Percentiles rank a stretch among this genome's conserved stretches.
Conservation (phyloP, 306 rosid species). For the Canavalia ensiformis region DNA sequence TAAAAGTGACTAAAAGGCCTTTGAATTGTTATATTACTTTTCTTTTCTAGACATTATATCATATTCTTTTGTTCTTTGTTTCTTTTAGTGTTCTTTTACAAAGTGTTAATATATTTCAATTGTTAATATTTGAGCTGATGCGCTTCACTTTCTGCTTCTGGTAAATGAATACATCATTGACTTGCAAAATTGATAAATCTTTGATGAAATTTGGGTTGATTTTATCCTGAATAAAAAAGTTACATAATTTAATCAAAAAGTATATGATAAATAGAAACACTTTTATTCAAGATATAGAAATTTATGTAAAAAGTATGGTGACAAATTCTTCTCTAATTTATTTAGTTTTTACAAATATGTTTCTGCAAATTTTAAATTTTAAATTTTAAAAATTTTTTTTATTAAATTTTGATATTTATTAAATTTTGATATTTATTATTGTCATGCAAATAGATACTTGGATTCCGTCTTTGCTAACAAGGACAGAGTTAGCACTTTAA, state of each 20-base stretch:
- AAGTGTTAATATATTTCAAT: background rate
- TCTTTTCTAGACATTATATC: background rate
- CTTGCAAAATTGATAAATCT: background rate
- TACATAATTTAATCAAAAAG: background rate
- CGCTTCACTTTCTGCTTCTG: background rate
- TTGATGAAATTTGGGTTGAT: background rate
- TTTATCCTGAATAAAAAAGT: background rate
- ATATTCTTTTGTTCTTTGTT: conserved; percentile 7
- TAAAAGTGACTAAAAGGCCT: conserved; percentile 11
- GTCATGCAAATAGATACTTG: too few relatives aligned
- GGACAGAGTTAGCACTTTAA: too few relatives aligned
- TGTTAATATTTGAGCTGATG: background rate
- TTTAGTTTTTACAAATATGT: too few relatives aligned
- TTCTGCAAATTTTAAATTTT: too few relatives aligned
- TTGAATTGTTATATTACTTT: background rate
- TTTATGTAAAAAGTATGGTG: too few relatives aligned
- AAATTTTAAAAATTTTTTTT: too few relatives aligned
- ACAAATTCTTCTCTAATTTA: too few relatives aligned
- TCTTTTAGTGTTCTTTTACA: background rate
- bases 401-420: too few relatives aligned
- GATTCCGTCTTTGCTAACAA: too few relatives aligned
- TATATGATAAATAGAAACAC: too few relatives aligned
- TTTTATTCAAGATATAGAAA: too few relatives aligned
- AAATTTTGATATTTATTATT: too few relatives aligned
- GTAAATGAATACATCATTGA: background rate